These are phyloP conservation scores for Zygoascus hellenicus DNA, from an alignment of 1,139 yeast species.

Conservation along the genomic window DNA sequence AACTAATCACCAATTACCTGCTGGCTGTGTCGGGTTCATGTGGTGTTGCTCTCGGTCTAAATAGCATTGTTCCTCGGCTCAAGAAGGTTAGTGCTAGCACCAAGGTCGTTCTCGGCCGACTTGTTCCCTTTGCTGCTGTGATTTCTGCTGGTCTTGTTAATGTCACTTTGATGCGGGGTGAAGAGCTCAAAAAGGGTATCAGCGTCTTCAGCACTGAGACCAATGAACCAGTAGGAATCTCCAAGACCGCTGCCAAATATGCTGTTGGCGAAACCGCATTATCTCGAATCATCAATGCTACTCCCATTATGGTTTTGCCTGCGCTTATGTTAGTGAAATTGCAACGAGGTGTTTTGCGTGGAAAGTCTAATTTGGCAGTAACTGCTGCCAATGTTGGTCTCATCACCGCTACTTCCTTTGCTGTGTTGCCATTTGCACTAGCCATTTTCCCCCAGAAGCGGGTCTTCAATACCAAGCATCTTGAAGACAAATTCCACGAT, in stretches of 20 bases:
- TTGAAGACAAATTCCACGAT: slow-evolving; percentile 60
- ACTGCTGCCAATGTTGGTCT: slow-evolving; percentile 73
- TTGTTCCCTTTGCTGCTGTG: slow-evolving; percentile 97
- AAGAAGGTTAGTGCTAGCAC: slow-evolving; percentile 63
- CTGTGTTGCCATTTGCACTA: slow-evolving; percentile 87
- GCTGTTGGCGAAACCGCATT: slow-evolving; percentile 98
- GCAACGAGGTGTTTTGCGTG: slow-evolving; percentile 63
- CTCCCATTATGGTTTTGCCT: slow-evolving; percentile 95
- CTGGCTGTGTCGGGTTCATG: slow-evolving; percentile 94
- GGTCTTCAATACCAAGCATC: slow-evolving; percentile 46
- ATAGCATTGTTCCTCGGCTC: slow-evolving; percentile 78
- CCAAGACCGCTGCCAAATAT: slow-evolving; percentile 77
- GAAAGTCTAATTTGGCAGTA: slow-evolving; percentile 45
- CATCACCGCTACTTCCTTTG: slow-evolving; percentile 77
- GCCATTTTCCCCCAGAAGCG: slow-evolving; percentile 93
- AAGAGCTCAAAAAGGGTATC: slow-evolving; percentile 83
- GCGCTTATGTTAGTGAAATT: slow-evolving; percentile 74
- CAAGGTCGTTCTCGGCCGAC: slow-evolving; percentile 64
- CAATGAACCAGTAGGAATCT: slow-evolving; percentile 58
- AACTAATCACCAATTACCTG: slow-evolving; percentile 69
- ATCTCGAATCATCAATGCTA: slow-evolving; percentile 89
- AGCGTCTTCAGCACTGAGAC: slow-evolving; percentile 60
- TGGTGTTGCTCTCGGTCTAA: slow-evolving; percentile 89
- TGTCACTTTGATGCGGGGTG: slow-evolving; percentile 91
- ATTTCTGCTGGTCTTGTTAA: slow-evolving; percentile 94